Evolutionary conservation across 805 yeast genomes (phyloP), one percentile per base, ranked within the genome.

Genomic region (Clavispora carvajalis): DNA sequence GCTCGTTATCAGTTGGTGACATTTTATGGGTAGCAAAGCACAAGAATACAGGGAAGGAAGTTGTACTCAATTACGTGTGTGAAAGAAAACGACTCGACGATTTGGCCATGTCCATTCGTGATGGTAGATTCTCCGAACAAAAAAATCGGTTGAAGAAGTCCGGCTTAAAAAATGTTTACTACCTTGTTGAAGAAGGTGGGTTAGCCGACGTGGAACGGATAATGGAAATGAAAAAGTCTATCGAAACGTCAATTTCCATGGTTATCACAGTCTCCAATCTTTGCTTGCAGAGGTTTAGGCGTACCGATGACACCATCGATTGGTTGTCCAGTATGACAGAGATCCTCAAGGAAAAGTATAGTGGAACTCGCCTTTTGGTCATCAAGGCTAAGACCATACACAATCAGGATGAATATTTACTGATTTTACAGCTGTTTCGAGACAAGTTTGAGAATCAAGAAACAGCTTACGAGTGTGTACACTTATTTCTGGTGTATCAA

Each of bases 81-180:
- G 99, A 93, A 64, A 71, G 99, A 28, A 93, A 93, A 61, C 67
- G 96, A 41, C 61, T 90, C 33, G 95, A 87, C 55, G 99, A 93
- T 68, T 72, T 93, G 52, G 84, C 84, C 0, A 55, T 70, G 24
- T 85, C 95, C 38, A 88, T 93, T 34, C 74, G 76, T 44, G 99
- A 93, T 61, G 96, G 96, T 2, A 65, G 99, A 37, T 89, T 84
- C 53, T 69, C 72, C 40, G 99, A 93, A 57, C 99, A 93, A 57
- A 90, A 91, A 55, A 63, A 73, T 13, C 72, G 99, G 39, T 66
- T 93, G 42, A 73, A 72, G 37, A 75, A 81, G 57, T 75, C 93
- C 0, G 88, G 85, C 0, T 65, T 90, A 54, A 65, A 66, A 15
- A 74, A 85, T 48, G 76, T 82, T 15, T 80, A 79, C 48, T 93